phyloP scores from a whole-genome alignment of 768 basidiomycete species.

The Coprinopsis marcescibilis region DNA sequence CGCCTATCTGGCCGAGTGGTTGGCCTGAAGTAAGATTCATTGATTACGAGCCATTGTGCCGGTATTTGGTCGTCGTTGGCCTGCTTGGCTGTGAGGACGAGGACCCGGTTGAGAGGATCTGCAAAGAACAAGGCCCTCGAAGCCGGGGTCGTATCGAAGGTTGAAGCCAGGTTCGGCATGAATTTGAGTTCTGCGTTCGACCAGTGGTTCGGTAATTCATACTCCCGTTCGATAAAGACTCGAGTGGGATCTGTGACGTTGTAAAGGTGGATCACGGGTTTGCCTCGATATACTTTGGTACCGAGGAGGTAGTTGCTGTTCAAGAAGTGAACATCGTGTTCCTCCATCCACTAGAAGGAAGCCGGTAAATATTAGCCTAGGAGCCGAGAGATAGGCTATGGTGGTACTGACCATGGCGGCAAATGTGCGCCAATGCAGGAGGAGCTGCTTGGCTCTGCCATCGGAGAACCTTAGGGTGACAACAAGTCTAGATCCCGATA shows the following conservation, averaged over 20 bases:
- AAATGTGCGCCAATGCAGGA: slow-evolving; percentile 46
- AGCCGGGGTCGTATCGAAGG: slow-evolving; percentile 27
- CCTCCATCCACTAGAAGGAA: slow-evolving; percentile 40
- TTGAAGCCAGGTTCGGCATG: slow-evolving; percentile 40
- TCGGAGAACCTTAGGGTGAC: slow-evolving; percentile 36
- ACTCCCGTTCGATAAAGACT: slow-evolving; percentile 40
- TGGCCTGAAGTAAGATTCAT: slow-evolving; percentile 46
- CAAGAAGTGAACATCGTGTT: slow-evolving; percentile 41
- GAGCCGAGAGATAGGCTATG: slow-evolving; percentile 1
- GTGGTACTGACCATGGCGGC: slow-evolving; percentile 35
- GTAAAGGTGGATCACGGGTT: slow-evolving; percentile 39
- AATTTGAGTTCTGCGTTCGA: slow-evolving; percentile 39
- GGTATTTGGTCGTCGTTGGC: slow-evolving; percentile 24
- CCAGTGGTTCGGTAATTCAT: slow-evolving; percentile 55
- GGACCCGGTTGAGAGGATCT: slow-evolving; percentile 46
- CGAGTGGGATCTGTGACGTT: slow-evolving; percentile 39
- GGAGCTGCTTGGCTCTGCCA: slow-evolving; percentile 37
- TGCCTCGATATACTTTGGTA: slow-evolving; percentile 29
- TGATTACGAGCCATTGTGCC: slow-evolving; percentile 48
- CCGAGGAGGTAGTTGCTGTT: slow-evolving; percentile 40
- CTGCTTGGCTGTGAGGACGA: slow-evolving; percentile 42
- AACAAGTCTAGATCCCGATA: slow-evolving; percentile 40
- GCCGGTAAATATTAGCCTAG: slow-evolving; percentile 6
- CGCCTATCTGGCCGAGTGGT: slow-evolving; percentile 38
- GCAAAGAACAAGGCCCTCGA: slow-evolving; percentile 50